phyloP scores from a whole-genome alignment of 176 grass and related monocot species.

The Chrysopogon serrulatus region DNA sequence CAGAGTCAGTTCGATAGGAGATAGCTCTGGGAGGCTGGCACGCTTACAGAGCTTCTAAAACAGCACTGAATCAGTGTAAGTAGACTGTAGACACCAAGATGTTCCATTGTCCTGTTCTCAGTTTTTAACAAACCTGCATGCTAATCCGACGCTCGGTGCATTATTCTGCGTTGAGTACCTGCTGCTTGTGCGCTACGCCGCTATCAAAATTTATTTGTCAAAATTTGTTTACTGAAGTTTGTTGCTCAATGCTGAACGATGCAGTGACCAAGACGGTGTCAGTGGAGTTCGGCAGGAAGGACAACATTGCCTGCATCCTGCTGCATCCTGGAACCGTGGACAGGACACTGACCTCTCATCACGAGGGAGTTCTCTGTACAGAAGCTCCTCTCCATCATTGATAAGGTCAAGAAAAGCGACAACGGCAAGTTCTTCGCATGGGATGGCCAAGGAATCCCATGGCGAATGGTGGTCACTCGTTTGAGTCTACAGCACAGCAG shows the following conservation, averaged over 20 bases:
- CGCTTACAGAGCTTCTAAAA: slow-evolving; percentile 85
- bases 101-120: too few relatives aligned
- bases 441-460: slow-evolving; percentile 80
- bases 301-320: slow-evolving; percentile 71
- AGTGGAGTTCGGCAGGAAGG: slow-evolving; percentile 68
- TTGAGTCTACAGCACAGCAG: background rate
- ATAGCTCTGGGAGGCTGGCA: too few relatives aligned
- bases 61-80: slow-evolving; percentile 87
- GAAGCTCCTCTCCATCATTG: slow-evolving; percentile 63
- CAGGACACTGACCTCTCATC: slow-evolving; percentile 83
- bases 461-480: slow-evolving; percentile 15
- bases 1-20: too few relatives aligned
- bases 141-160: background rate
- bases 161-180: background rate
- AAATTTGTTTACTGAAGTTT: background rate
- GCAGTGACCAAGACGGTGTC: slow-evolving; percentile 86
- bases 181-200: too few relatives aligned
- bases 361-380: slow-evolving; percentile 69
- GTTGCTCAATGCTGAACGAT: slow-evolving; percentile 1
- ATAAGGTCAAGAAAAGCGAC: slow-evolving; percentile 54
- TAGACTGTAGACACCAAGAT: background rate
- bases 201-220: too few relatives aligned
- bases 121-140: background rate
- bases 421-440: slow-evolving; percentile 92
- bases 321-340: slow-evolving; percentile 94